Evolutionary conservation across 371 early-diverging fungal genomes (phyloP).

Genomic region (Parasitella parasitica): DNA sequence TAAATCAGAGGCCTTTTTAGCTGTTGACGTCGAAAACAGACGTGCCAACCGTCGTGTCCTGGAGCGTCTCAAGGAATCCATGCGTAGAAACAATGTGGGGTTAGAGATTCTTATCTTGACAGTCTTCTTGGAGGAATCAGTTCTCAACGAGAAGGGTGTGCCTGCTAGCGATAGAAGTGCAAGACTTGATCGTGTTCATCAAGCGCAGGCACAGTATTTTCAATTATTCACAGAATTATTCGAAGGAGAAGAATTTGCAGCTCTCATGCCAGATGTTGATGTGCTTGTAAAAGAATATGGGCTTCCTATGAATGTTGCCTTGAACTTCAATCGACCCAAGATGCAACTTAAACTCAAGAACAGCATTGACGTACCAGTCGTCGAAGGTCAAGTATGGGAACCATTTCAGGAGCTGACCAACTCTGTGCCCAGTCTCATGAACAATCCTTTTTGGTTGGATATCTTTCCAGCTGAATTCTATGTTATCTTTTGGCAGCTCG

Average conservation of each 20-base stretch:
- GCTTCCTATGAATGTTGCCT: slow-evolving; percentile 72
- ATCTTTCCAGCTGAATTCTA: slow-evolving; percentile 77
- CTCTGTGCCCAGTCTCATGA: slow-evolving; percentile 21
- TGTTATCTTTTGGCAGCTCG: slow-evolving; percentile 83
- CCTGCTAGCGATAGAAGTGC: slow-evolving; percentile 54
- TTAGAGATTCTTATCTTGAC: slow-evolving; percentile 61
- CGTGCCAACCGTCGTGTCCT: slow-evolving; percentile 59
- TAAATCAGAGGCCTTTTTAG: slow-evolving; percentile 51
- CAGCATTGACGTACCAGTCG: slow-evolving; percentile 23
- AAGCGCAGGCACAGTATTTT: slow-evolving; percentile 61
- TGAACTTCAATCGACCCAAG: slow-evolving; percentile 72
- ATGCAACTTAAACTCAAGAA: slow-evolving; percentile 33
- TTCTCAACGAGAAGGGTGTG: slow-evolving; percentile 54
- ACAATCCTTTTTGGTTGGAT: slow-evolving; percentile 37
- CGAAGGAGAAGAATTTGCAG: slow-evolving; percentile 57
- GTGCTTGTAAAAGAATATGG: slow-evolving; percentile 59
- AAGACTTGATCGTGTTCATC: slow-evolving; percentile 45
- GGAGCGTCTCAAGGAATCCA: slow-evolving; percentile 57
- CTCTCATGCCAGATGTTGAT: slow-evolving; percentile 58
- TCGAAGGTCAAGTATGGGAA: slow-evolving; percentile 20
- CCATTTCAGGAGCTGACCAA: slow-evolving; percentile 22
- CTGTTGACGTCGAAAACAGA: slow-evolving; percentile 45
- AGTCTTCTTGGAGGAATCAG: slow-evolving; percentile 35
- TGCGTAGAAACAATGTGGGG: slow-evolving; percentile 57
- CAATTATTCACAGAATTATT: slow-evolving; percentile 66